A percentile compares a stretch with the other conserved stretches of the same genome.
phyloP scores from a whole-genome alignment of 2,329 filamentous ascomycete genomes.

The Massarina eburnea region DNA sequence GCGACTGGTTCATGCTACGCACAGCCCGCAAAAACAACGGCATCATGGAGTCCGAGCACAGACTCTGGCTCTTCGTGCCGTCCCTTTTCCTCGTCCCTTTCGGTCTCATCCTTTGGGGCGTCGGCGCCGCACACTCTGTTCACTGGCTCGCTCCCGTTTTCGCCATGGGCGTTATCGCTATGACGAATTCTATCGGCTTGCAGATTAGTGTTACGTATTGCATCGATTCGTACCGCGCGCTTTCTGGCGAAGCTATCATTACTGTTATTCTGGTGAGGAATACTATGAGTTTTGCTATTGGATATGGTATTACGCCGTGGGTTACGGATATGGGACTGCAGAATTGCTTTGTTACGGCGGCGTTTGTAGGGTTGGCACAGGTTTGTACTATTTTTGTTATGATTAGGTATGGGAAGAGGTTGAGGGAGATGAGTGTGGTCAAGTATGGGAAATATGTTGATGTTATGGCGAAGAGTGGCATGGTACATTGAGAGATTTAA shows the following conservation, averaged over 20 bases:
- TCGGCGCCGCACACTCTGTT: slow-evolving; percentile 49
- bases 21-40: slow-evolving; percentile 40
- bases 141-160: slow-evolving; percentile 53
- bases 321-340: slow-evolving; percentile 46
- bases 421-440: slow-evolving; percentile 24
- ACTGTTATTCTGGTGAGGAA: slow-evolving; percentile 55
- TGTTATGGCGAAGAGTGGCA: slow-evolving; percentile 20
- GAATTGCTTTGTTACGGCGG: slow-evolving; percentile 48
- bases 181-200: slow-evolving; percentile 48
- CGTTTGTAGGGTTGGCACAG: slow-evolving; percentile 47
- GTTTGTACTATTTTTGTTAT: slow-evolving; percentile 46
- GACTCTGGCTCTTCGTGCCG: slow-evolving; percentile 41
- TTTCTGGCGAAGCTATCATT: slow-evolving; percentile 53
- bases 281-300: slow-evolving; percentile 54
- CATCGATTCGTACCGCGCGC: slow-evolving; percentile 53
- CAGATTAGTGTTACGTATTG: slow-evolving; percentile 50
- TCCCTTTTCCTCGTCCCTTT: slow-evolving; percentile 46
- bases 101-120: slow-evolving; percentile 52
- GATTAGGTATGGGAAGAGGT: slow-evolving; percentile 52
- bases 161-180: slow-evolving; percentile 50
- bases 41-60: slow-evolving; percentile 41
- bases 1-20: slow-evolving; percentile 35
- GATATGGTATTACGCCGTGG: slow-evolving; percentile 55
- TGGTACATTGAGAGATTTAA: slow-evolving; percentile 15
- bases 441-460: slow-evolving; percentile 19